These are phyloP conservation scores for Tremella yokohamensis DNA, from an alignment of 768 basidiomycete genomes.

Conservation along the genomic window DNA sequence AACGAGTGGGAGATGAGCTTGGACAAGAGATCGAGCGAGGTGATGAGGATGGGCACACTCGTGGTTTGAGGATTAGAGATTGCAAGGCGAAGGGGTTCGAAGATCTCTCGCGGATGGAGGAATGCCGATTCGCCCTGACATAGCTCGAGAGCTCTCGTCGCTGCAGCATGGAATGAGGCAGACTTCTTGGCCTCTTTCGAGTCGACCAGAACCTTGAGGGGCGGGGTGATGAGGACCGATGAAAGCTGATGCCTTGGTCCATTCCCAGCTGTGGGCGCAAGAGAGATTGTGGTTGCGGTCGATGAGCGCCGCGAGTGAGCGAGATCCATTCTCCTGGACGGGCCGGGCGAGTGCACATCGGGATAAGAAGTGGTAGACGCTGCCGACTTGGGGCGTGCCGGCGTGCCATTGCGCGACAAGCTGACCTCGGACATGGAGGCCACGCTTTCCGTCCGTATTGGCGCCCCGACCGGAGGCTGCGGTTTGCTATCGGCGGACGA, in stretches of 20 bases:
- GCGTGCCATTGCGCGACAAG: slow-evolving; percentile 1
- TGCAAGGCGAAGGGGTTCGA: slow-evolving; percentile 91
- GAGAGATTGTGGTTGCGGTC: slow-evolving; percentile 41
- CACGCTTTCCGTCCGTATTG: background rate
- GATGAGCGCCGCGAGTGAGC: slow-evolving; percentile 38
- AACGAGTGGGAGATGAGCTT: slow-evolving; percentile 97
- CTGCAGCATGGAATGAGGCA: slow-evolving; percentile 72
- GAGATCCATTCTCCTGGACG: background rate
- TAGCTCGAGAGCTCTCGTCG: slow-evolving; percentile 76
- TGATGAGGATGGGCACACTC: slow-evolving; percentile 89
- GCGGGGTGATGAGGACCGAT: slow-evolving; percentile 57
- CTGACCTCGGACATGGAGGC: background rate
- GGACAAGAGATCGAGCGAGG: slow-evolving; percentile 93
- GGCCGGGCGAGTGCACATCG: background rate
- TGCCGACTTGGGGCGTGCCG: slow-evolving; percentile 2
- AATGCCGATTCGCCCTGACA: slow-evolving; percentile 62
- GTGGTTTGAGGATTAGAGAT: slow-evolving; percentile 72
- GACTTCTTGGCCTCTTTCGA: slow-evolving; percentile 87
- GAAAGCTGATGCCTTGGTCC: slow-evolving; percentile 36
- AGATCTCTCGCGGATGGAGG: slow-evolving; percentile 70
- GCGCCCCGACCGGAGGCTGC: slow-evolving; percentile 3
- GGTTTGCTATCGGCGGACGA: background rate
- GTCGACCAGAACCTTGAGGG: slow-evolving; percentile 76
- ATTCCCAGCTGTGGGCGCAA: slow-evolving; percentile 12
- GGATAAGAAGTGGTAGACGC: background rate